phyloP scores from a whole-genome alignment of 2,329 filamentous ascomycete species.

The Sporothrix luriei region DNA sequence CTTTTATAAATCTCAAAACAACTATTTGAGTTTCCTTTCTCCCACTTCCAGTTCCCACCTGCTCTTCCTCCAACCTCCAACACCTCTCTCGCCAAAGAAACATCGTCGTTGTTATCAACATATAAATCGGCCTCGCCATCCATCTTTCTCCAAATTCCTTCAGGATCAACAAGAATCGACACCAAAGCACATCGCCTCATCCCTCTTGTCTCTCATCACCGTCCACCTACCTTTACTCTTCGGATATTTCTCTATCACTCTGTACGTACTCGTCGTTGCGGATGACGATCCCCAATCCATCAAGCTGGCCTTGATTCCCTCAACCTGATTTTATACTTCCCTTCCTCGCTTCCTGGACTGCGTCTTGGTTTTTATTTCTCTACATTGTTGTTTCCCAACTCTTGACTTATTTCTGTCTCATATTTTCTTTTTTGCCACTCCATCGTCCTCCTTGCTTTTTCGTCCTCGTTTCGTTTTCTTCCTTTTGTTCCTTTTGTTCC shows the following conservation, averaged over 20 bases:
- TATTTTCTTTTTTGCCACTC: neutral
- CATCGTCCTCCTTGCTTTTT: no score
- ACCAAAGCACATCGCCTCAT: conserved; percentile 12
- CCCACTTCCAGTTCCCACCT: neutral
- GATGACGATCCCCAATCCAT: neutral
- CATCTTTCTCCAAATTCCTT: conserved; percentile 14
- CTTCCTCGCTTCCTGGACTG: neutral
- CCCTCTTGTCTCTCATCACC: neutral
- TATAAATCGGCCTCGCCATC: conserved; percentile 22
- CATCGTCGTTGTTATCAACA: conserved; percentile 1
- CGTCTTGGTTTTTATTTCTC: neutral
- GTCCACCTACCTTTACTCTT: neutral
- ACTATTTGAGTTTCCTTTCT: conserved; percentile 19
- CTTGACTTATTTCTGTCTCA: neutral
- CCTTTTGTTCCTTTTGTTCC: conserved; percentile 25
- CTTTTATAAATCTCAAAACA: conserved; percentile 20
- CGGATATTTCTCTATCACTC: neutral
- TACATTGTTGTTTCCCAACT: neutral
- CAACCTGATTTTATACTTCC: neutral
- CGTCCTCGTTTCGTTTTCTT: neutral
- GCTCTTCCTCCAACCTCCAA: neutral
- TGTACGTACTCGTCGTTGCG: conserved; percentile 9
- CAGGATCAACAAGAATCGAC: conserved; percentile 26
- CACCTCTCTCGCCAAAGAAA: neutral
- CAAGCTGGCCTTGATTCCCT: conserved; percentile 5